Evolutionary conservation across 2,329 filamentous ascomycete genomes (phyloP), one percentile per base, ranked within the genome.

Genomic region (Elsinoe batatas): DNA sequence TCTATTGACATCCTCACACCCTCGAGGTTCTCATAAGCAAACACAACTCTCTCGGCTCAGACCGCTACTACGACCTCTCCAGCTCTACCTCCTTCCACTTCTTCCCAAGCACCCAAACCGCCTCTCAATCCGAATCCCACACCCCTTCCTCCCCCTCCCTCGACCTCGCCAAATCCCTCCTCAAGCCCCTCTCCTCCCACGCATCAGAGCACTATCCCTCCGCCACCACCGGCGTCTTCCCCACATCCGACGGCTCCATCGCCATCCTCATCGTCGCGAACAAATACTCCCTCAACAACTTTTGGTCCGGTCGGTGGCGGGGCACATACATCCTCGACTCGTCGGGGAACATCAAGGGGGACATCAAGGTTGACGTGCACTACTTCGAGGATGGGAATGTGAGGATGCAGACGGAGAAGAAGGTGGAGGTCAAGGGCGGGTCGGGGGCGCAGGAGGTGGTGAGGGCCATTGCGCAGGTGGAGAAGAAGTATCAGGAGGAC

Each of bases 361-460:
- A 79, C 58, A 84, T 97, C 71, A 89, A 91, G 70, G 88, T 96
- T 54, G 91, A 97, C 64, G 91, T 98, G 53, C 93, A 98, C 77
- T 98, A 98, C 79, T 98, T 98, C 75, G 93, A 98, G 74, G 94
- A 98, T 68, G 93, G 93, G 60, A 98, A 98, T 68, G 93, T 98
- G 57, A 86, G 93, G 2, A 80, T 98, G 58, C 79, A 91, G 60
- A 96, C 93, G n/a, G 85, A 81, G 66, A 96, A 96, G 74, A 76
- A 85, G 10, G 69, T 91, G 11, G 77, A 77, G 0, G 69, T 80
- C 2, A 80, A 7, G 70, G 60, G 56, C 7, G 83, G 79, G 1
- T 77, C 76, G 32, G 81, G 79, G 1, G 84, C 83, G 6, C 79
- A 80, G 0, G 86, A 84, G 35, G 80, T 97, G 46, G 77, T 86